These are phyloP conservation scores for Globisporangium rhizosaccharum DNA, from an alignment of 352 stramenopile species.

Conservation along the genomic window DNA sequence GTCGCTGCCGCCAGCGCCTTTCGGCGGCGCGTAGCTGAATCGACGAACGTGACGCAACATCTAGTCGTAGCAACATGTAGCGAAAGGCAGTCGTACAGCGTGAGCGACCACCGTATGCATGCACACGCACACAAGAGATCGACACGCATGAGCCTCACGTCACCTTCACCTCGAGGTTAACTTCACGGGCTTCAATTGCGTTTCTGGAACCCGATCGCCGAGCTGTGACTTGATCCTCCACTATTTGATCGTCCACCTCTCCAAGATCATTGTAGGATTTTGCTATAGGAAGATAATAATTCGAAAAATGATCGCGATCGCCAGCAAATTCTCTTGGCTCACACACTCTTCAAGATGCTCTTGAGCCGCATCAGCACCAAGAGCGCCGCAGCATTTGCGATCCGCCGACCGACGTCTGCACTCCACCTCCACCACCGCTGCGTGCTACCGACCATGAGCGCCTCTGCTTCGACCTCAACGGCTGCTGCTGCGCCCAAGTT, in stretches of 20 bases:
- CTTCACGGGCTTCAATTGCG: background rate
- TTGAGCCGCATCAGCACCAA: background rate
- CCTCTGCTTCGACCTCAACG: background rate
- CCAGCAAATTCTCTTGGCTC: too few species aligned
- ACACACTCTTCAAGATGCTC: background rate
- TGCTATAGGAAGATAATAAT: background rate
- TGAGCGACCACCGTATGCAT: background rate
- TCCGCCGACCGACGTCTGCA: background rate
- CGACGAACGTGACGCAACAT: slow-evolving; percentile 34
- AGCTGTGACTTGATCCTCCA: too few species aligned
- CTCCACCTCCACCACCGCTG: background rate
- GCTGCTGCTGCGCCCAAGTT: slow-evolving; percentile 43
- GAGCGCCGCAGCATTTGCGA: background rate
- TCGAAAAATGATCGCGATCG: background rate
- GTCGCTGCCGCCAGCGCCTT: slow-evolving; percentile 52
- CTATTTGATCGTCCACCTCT: too few species aligned
- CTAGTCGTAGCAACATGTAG: background rate
- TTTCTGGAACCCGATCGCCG: too few species aligned
- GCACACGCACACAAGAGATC: background rate
- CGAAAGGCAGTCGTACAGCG: background rate
- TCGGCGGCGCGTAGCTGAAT: slow-evolving; percentile 67
- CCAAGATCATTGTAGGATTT: too few species aligned
- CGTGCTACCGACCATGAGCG: slow-evolving; percentile 2
- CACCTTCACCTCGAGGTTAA: background rate
- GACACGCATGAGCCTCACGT: background rate